phyloP scores from a whole-genome alignment of 805 yeast species.

The Candida quercuum region DNA sequence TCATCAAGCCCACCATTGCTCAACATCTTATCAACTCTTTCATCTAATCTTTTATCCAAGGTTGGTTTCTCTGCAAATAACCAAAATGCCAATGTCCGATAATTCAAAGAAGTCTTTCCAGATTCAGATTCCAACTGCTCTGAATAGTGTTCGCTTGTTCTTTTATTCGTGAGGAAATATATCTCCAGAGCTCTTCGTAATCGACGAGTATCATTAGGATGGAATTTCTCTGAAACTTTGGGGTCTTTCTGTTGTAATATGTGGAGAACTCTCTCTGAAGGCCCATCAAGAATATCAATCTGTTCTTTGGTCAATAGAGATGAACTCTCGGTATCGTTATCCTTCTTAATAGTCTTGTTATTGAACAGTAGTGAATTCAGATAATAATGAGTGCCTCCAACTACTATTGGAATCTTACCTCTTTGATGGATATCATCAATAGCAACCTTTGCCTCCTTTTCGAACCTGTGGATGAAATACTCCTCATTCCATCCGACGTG shows the following conservation, averaged over 20 bases:
- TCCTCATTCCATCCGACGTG: conserved; percentile 78
- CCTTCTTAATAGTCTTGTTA: conserved; percentile 53
- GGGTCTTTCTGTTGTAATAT: conserved; percentile 60
- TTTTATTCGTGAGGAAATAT: conserved; percentile 56
- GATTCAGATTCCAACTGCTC: conserved; percentile 45
- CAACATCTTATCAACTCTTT: conserved; percentile 82
- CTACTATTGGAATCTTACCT: conserved; percentile 78
- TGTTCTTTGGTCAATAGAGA: conserved; percentile 28
- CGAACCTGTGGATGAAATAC: conserved; percentile 75
- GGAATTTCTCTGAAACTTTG: conserved; percentile 69
- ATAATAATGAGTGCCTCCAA: conserved; percentile 97
- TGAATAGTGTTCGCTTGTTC: conserved; percentile 66
- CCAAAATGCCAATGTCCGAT: conserved; percentile 74
- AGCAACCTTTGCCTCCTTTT: conserved; percentile 56
- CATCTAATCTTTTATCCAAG: conserved; percentile 62
- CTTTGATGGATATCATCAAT: conserved; percentile 60
- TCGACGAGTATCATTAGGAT: conserved; percentile 84
- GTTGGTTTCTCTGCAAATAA: conserved; percentile 58
- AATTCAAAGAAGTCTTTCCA: conserved; percentile 45
- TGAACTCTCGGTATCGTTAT: conserved; percentile 2
- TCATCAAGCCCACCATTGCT: conserved; percentile 64
- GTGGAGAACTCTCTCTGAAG: conserved; percentile 44
- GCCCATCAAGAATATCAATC: conserved; percentile 45
- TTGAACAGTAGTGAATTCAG: conserved; percentile 70
- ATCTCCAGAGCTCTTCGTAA: conserved; percentile 79